These are phyloP conservation scores for Xylariaceae sp. DNA, from an alignment of 2,329 filamentous ascomycete species.

Conservation along the genomic window DNA sequence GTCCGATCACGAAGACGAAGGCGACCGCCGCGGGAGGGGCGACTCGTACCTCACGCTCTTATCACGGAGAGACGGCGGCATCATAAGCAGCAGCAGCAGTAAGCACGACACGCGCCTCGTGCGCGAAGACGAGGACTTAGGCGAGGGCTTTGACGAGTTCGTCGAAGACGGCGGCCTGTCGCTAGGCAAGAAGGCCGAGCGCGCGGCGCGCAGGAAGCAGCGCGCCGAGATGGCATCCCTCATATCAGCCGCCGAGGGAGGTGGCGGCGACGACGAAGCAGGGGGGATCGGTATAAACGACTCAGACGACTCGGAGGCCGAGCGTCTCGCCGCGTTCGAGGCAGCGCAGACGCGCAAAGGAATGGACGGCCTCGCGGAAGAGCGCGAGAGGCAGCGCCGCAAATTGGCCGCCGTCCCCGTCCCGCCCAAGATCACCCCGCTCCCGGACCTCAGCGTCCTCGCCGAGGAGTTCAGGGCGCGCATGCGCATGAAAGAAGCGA, in stretches of 20 bases:
- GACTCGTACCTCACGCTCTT: conserved; percentile 29
- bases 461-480: conserved; percentile 57
- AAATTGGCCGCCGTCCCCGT: conserved; percentile 44
- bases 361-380: conserved; percentile 63
- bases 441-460: conserved; percentile 70
- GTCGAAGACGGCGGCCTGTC: conserved; percentile 78
- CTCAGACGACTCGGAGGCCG: conserved; percentile 64
- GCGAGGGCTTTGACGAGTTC: conserved; percentile 89
- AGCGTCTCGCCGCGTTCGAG: conserved; percentile 77
- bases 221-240: conserved; percentile 76
- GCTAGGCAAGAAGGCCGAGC: conserved; percentile 72
- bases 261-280: conserved; percentile 36
- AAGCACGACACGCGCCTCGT: conserved; percentile 65
- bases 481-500: conserved; percentile 56
- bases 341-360: conserved; percentile 78
- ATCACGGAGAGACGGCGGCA: conserved; percentile 34
- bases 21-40: conserved; percentile 28
- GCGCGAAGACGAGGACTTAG: conserved; percentile 83
- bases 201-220: conserved; percentile 59
- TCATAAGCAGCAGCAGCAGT: no score
- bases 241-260: conserved; percentile 74
- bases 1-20: conserved; percentile 46
- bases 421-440: conserved; percentile 68
- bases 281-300: no score
- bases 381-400: conserved; percentile 37